phyloP scores from a whole-genome alignment of 331 rosid species.

The Acacia pycnantha region DNA sequence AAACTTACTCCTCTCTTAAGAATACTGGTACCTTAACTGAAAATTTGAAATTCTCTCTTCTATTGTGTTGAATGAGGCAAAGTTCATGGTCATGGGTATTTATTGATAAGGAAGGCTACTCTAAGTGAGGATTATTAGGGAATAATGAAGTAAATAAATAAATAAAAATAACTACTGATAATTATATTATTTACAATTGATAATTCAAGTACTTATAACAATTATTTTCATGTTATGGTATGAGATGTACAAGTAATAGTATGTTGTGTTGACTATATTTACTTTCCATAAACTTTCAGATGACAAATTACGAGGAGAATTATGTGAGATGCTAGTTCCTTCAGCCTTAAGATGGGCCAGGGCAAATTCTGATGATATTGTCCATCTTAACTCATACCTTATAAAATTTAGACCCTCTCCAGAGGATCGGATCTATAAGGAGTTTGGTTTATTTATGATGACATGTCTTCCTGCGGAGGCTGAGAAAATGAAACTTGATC shows the following conservation, averaged over 20 bases:
- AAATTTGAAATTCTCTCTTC: neutral
- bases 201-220: neutral
- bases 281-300: slow-evolving; percentile 51
- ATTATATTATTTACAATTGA: neutral
- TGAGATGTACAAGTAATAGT: neutral
- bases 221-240: slow-evolving; percentile 3
- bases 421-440: slow-evolving; percentile 70
- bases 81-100: neutral
- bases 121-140: neutral
- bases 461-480: slow-evolving; percentile 75
- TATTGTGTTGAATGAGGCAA: neutral
- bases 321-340: slow-evolving; percentile 83
- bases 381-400: slow-evolving; percentile 58
- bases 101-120: neutral
- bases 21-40: neutral
- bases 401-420: slow-evolving; percentile 68
- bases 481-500: slow-evolving; percentile 77
- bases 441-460: slow-evolving; percentile 75
- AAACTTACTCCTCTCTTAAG: neutral
- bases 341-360: slow-evolving; percentile 54
- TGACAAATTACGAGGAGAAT: slow-evolving; percentile 59
- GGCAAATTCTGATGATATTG: slow-evolving; percentile 40
- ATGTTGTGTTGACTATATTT: slow-evolving; percentile 25
- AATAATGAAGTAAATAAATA: neutral
- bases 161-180: neutral